Percentiles rank a stretch among this genome's conserved stretches.
Conservation (phyloP, 352 stramenopile genomes). For the Pythium aristosporum region DNA sequence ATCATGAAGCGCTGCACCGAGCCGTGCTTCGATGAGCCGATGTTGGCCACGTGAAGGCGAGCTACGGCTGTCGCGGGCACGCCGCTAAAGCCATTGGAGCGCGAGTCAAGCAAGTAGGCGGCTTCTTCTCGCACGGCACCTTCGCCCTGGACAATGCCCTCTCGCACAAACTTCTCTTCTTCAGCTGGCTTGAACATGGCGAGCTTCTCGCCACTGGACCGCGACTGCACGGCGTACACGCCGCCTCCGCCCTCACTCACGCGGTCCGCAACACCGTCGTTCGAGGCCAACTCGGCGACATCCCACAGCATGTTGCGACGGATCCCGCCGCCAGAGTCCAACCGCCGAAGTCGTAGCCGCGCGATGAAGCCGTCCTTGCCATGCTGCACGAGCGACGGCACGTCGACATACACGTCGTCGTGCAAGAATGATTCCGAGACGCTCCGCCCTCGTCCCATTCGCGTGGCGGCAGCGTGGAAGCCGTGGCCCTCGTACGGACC, state of each 20-base stretch:
- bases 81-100: conserved; percentile 67
- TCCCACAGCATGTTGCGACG: conserved; percentile 81
- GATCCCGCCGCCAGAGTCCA: conserved; percentile 59
- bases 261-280: conserved; percentile 51
- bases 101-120: conserved; percentile 72
- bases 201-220: conserved; percentile 67
- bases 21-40: conserved; percentile 55
- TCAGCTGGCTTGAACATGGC: conserved; percentile 81
- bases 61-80: conserved; percentile 75
- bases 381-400: conserved; percentile 64
- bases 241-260: conserved; percentile 65
- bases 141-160: conserved; percentile 64
- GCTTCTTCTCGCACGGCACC: conserved; percentile 74
- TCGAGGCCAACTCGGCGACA: conserved; percentile 52
- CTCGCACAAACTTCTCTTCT: conserved; percentile 76
- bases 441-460: conserved; percentile 16
- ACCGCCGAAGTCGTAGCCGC: conserved; percentile 46
- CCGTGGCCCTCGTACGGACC: conserved; percentile 26
- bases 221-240: conserved; percentile 66
- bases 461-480: conserved; percentile 8
- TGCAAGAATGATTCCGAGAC: conserved; percentile 11
- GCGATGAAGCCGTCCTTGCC: conserved; percentile 77
- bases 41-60: conserved; percentile 48
- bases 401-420: conserved; percentile 73
- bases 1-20: conserved; percentile 82